Base-by-base conservation (phyloP, 2,329 filamentous ascomycete genomes). In the Lojkania enalia region DNA sequence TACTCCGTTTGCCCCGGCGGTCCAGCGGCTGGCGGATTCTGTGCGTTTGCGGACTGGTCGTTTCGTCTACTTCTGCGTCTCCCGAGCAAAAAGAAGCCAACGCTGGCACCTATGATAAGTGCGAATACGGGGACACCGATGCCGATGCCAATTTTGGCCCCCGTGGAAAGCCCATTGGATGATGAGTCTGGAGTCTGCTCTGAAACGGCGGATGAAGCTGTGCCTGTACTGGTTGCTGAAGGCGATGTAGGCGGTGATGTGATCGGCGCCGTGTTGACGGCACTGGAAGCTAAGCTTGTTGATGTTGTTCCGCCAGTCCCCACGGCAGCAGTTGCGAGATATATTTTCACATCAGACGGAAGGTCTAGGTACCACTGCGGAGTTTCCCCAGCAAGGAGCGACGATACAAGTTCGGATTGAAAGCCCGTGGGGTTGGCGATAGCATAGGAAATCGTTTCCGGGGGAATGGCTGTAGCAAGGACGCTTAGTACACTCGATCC, bases 291-390 rank as follows among this genome's bases (percentile, higher is more conserved):
- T 7, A n/a, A 7, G 7, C 7, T n/a, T n/a, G 23, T n/a, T 7
- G 7, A 7, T n/a, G 23, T 27, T 27, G 23, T 27, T 7, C 7
- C n/a, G 7, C 7, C 23, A 27, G 23, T n/a, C n/a, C 23, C 23
- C n/a, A 7, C 23, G 7, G 23, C 23, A 27, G 23, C 23, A 7
- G 23, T 54, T 18, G 72, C 55, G 36, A 77, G 63, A 49, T 71
- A 70, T 31, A 60, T 69, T 64, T 77, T 68, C 36, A 77, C 66
- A 43, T 73, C 71, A 32, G 66, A 55, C 4, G 75, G 75, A 2
- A 77, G 69, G 5, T 69, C 65, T 5, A 66, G 58, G 63, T 74
- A 77, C 75, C 75, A 77, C 3, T 59, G 48, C 15, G 75, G 74
- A n/a, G 70, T 71, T 21, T 66, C 57, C 55, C 73, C 71, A 21